Percentiles rank a stretch among this genome's conserved stretches.
phyloP scores from a whole-genome alignment of 169 alveolate species.

The Cryptosporidium bovis region DNA sequence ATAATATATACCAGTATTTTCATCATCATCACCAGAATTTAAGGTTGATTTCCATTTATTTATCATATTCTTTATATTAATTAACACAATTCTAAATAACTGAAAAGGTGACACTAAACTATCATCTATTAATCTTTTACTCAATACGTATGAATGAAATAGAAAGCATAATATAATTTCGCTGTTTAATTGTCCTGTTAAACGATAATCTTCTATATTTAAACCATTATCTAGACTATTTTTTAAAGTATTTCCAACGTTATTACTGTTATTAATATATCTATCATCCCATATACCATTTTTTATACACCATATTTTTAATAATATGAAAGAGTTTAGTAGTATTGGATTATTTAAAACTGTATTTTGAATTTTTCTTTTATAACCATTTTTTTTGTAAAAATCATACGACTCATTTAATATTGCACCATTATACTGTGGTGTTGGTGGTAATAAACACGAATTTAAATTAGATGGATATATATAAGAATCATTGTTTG shows the following conservation, averaged over 20 bases:
- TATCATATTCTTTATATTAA: conserved; percentile 14
- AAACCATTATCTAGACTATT: neutral
- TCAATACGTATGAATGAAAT: conserved; percentile 2
- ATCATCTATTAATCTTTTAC: neutral
- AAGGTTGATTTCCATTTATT: conserved; percentile 11
- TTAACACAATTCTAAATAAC: conserved; percentile 23
- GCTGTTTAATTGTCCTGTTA: conserved; percentile 29
- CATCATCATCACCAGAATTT: too few species aligned
- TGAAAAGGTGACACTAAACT: conserved; percentile 20
- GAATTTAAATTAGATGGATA: conserved; percentile 16
- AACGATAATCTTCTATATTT: neutral
- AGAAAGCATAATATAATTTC: conserved; percentile 11
- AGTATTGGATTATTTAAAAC: neutral
- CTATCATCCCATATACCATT: conserved; percentile 12
- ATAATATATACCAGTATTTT: conserved; percentile 10
- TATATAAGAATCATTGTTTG: neutral
- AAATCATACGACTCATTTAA: conserved; percentile 4
- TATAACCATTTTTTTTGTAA: neutral
- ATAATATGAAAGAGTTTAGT: conserved; percentile 4
- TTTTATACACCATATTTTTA: conserved; percentile 54
- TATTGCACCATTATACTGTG: conserved; percentile 72
- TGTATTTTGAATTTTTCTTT: neutral
- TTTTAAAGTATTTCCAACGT: neutral
- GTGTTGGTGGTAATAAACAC: conserved; percentile 55
- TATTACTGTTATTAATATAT: neutral